Evolutionary conservation across 495 filamentous ascomycete genomes (phyloP), one percentile per base, ranked within the genome.

Genomic region (Aspergillus olivimuriae): DNA sequence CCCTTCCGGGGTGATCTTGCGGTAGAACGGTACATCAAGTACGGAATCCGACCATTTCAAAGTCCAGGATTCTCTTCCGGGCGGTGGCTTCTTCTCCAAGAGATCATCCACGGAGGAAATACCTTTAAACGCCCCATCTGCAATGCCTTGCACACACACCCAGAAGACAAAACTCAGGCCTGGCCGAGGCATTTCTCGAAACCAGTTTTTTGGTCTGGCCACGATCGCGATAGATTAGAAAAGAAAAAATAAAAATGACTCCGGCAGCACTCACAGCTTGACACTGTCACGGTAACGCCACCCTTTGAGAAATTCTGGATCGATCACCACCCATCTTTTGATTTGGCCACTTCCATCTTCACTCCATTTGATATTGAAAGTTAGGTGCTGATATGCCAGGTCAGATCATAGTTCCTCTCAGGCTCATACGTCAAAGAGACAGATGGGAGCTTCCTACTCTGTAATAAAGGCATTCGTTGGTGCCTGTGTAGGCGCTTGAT

Each of bases 381-480:
- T 48, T 9, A 57, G 16, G 23, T 53, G 24, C 47, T 57, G 16
- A 23, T 28, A 26, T 15, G 7, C 36, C 9, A n/a, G 18, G 28
- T 43, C 19, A 43, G 30, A 11, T 43, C n/a, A n/a, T n/a, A n/a
- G n/a, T n/a, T n/a, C n/a, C n/a, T n/a, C n/a, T n/a, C n/a, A n/a
- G n/a, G n/a, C n/a, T 33, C 4, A 19, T n/a, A n/a, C 3, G 14
- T 23, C 12, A 20, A 38, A 14, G 21, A 24, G 4, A 38, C 14
- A 9, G 22, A 10, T 9, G 22, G 35, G 16, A 14, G 14, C 17
- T 3, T 20, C 14, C 1, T 7, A 58, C 51, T 46, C 17, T 42
- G 34, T 58, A 58, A 31, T 57, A 57, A 28, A 57, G 43, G 18
- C 39, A 57, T 34, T 58, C 34, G 20, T 58, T 58, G 2, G 26